Evolutionary conservation across 164 flowering plant genomes (phyloP), one percentile per base, ranked within the genome.

Genomic region (Umbilicus rupestris): DNA sequence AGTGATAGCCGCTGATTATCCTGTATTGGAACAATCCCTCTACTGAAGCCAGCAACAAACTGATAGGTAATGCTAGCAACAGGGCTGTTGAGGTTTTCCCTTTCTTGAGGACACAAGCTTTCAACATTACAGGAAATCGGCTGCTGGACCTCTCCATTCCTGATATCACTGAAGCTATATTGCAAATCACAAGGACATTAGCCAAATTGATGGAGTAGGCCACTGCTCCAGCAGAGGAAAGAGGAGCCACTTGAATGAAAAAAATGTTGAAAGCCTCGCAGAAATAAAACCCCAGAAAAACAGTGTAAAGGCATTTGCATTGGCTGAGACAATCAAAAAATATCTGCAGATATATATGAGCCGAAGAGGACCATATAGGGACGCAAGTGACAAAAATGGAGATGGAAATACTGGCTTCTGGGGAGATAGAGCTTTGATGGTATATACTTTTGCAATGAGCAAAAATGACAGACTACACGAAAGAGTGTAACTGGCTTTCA

Each of bases 291-390:
- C 45, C 28, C 6, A 79, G 39, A 55, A 75, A 72, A 39, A 78
- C 17, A 81, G 46, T 26, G 77, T 66, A 22, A 80, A 70, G 64
- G 73, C 68, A 0, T 74, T 49, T 2, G 76, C 50, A 41, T 72
- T 79, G 42, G 71, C 67, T 10, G 82, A 24, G 24, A 76, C 37
- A 70, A 78, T 66, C 49, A 77, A 6, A 26, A 79, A 31, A 11
- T 65, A 66, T 62, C 77, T 80, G 72, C 71, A 78, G 37, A 79
- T 20, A 37, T 80, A 74, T 41, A 82, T 82, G 24, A 70, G 6
- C 20, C 79, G 64, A 22, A 84, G 73, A 60, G 80, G 70, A 42
- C 30, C 59, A 68, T 70, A 74, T 17, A 75, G 70, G 5, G 72
- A 60, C 16, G 66, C 1, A 19, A 66, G 50, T 35, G 78, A 73